Evolutionary conservation across 495 filamentous ascomycete species (phyloP), one percentile per base, ranked within the genome.

Genomic region (Aspergillus sparsus): DNA sequence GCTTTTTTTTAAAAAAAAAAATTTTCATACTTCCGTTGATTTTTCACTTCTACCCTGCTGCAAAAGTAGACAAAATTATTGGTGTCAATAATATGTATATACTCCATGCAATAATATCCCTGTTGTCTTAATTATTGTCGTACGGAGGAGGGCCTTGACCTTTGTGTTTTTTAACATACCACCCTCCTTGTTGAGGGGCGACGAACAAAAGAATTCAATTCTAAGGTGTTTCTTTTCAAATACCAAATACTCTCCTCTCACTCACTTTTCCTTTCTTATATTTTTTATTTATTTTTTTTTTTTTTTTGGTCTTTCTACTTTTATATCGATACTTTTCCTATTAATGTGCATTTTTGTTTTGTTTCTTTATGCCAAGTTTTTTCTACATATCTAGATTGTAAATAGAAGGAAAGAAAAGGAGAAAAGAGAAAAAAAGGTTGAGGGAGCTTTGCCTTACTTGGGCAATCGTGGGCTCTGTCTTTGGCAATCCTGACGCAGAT

Each of bases 401-500:
- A 27, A 27, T 27, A 27, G 21, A 27, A 27, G 21, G 3, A 27
- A 1, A 27, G 21, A 27, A 27, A 27, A 27, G 21, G 21, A 27
- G 21, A 27, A 27, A 27, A 27, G 21, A 27, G 21, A 27, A 11
- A 18, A 32, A 13, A 39, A 57, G 44, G 18, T 34, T 32, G 18
- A 53, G 34, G 41, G 21, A 33, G 37, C 7, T 51, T 61, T 61
- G 33, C 55, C 59, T 50, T 52, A 60, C 36, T 65, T 56, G 53
- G 60, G 60, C 49, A 55, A 58, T 45, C 51, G 58, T 63, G 60
- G 58, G 47, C 58, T 41, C 71, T 69, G 56, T 53, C 49, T 66
- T 66, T 58, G 61, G 67, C 60, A 66, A 66, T 63, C 54, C 51
- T 55, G 49, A 44, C 50, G 68, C 50, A 44, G 67, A 70, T 61